Conservation (phyloP, 2,329 filamentous ascomycete genomes). For the Trichoderma endophyticum region DNA sequence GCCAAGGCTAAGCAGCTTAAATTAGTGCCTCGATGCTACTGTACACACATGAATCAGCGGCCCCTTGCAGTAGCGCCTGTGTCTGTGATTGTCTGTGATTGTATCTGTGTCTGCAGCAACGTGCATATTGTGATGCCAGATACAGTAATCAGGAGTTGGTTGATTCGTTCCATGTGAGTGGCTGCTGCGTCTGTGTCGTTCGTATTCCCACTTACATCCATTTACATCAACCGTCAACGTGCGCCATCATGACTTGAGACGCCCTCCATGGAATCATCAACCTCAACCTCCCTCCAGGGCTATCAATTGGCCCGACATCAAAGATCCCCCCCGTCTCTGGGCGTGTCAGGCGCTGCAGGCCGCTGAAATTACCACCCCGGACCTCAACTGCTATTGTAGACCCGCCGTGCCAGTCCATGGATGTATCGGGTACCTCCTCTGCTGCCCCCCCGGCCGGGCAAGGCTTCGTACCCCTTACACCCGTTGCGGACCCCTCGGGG, state of each 20-base stretch:
- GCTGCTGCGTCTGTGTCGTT: neutral
- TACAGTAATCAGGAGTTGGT: neutral
- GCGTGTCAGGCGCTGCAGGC: neutral
- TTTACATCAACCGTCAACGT: neutral
- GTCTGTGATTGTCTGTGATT: too few relatives aligned
- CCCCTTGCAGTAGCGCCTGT: neutral
- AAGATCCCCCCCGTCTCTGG: neutral
- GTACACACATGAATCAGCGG: neutral
- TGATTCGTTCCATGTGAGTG: neutral
- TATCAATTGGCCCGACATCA: too few relatives aligned
- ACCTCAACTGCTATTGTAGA: neutral
- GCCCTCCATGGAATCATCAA: neutral
- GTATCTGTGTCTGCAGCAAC: neutral
- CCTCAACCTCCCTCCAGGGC: too few relatives aligned
- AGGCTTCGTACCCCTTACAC: slow-evolving; percentile 14
- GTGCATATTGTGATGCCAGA: too few relatives aligned
- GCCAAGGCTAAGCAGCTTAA: neutral
- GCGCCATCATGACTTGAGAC: neutral
- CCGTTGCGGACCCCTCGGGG: slow-evolving; percentile 3
- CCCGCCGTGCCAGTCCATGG: neutral
- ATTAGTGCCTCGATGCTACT: neutral
- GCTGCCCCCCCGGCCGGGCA: neutral
- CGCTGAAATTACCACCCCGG: neutral
- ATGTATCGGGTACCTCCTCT: neutral
- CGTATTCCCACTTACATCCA: neutral